These are phyloP conservation scores for Talaromyces piceae DNA, from an alignment of 2,329 filamentous ascomycete species.

Conservation along the genomic window DNA sequence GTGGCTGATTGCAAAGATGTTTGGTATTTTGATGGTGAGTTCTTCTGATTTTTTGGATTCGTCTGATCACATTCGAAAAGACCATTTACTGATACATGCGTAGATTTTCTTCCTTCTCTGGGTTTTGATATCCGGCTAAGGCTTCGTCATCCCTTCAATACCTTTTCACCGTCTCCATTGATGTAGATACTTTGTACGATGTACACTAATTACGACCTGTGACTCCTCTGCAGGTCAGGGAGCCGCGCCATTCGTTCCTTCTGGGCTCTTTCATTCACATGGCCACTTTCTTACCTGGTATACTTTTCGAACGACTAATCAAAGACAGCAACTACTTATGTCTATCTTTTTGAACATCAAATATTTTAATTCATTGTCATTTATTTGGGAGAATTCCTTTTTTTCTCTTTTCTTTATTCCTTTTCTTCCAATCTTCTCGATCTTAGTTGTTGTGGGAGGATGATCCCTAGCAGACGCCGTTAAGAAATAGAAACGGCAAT, in stretches of 20 bases:
- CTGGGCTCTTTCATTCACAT: slow-evolving; percentile 3
- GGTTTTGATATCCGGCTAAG: slow-evolving; percentile 51
- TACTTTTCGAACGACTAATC: background rate
- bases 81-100: background rate
- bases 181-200: slow-evolving; percentile 7
- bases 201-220: slow-evolving; percentile 3
- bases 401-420: background rate
- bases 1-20: slow-evolving; percentile 82
- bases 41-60: background rate
- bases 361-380: background rate
- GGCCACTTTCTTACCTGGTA: background rate
- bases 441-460: background rate
- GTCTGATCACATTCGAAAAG: background rate
- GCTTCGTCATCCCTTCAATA: background rate
- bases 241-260: background rate
- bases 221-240: background rate
- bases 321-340: background rate
- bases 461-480: background rate
- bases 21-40: slow-evolving; percentile 69
- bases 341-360: background rate
- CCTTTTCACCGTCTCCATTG: background rate
- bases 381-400: too few relatives aligned
- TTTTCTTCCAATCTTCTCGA: too few relatives aligned
- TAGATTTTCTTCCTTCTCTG: slow-evolving; percentile 48
- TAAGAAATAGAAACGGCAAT: background rate